Percentiles rank a stretch among this genome's conserved stretches.
Evolutionary conservation across 345 rosid genomes (phyloP).

Genomic region (Citrus australasica): DNA sequence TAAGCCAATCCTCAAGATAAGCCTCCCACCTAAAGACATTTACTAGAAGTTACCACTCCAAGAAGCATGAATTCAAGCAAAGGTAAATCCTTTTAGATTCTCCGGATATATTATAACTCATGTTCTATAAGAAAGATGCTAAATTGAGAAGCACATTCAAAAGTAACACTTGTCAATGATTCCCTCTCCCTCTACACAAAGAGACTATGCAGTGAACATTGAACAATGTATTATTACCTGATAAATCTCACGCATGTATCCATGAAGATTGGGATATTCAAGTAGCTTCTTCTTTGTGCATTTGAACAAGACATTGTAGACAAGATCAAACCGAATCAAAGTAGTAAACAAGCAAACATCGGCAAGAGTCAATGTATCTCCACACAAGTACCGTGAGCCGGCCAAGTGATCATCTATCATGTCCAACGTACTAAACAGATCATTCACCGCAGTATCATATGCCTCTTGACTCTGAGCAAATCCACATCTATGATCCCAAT

Average conservation of each 20-base stretch:
- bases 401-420: constrained; percentile 54
- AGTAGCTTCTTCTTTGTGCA: constrained; percentile 79
- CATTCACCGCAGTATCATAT: constrained; percentile 64
- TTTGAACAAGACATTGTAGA: constrained; percentile 74
- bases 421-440: constrained; percentile 56
- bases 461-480: constrained; percentile 91
- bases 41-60: background rate
- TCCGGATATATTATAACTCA: background rate
- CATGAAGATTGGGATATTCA: constrained; percentile 68
- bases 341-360: constrained; percentile 87
- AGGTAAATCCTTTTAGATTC: background rate
- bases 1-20: background rate
- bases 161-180: background rate
- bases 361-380: constrained; percentile 55
- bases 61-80: background rate
- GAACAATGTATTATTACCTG: constrained; percentile 37
- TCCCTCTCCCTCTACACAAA: background rate
- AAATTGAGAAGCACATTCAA: background rate
- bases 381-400: constrained; percentile 65
- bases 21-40: background rate
- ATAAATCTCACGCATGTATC: constrained; percentile 66
- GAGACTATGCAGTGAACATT: background rate
- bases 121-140: background rate
- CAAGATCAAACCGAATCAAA: constrained; percentile 73
- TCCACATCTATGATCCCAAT: constrained; percentile 51